Base-by-base conservation (phyloP, 768 basidiomycete species). In the Suillus decipiens region DNA sequence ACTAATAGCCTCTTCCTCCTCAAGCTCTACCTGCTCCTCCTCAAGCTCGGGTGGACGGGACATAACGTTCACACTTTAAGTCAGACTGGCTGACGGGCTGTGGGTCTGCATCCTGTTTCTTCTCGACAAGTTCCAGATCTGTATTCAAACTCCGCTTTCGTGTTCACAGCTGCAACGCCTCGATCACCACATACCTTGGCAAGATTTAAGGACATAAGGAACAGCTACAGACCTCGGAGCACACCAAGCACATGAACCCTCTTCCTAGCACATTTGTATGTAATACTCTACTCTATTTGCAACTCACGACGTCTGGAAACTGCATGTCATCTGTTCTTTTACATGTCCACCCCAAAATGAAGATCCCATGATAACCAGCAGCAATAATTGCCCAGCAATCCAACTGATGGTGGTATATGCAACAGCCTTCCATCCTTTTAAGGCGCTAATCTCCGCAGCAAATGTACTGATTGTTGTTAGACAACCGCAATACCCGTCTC, bases 401-500 rank as follows among this genome's bases (percentile, higher is more conserved):
- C 90, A 90, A 70, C 92, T 96, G 48, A 85, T 70, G 2, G 82
- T 66, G 33, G 83, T 85, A 73, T 99, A 99, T 51, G 86, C 70
- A 78, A 82, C 86, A 34, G 87, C 86, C 70, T 83, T 86, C 74
- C 84, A 72, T 37, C 79, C 73, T 48, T 78, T 75, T 64, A 95
- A 77, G 47, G 84, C 83, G 39, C 80, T 76, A 24, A 92, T 73
- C 72, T 99, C 97, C 10, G 88, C 88, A 1, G 87, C 90, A 71
- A 99, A 96, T 19, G 96, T 99, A 74, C 92, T 94, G 68, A 99
- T 84, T 1, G 97, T 99, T 1, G 90, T 96, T 68, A 99, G 80
- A 77, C 94, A 95, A 12, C 95, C 97, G 72, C 96, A 98, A 72
- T 94, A 98, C 8, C 97, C 97, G 72, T 98, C 94, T 28, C 81